Conservation (phyloP, 352 stramenopile species). For the Globisporangium paroecandrum region DNA sequence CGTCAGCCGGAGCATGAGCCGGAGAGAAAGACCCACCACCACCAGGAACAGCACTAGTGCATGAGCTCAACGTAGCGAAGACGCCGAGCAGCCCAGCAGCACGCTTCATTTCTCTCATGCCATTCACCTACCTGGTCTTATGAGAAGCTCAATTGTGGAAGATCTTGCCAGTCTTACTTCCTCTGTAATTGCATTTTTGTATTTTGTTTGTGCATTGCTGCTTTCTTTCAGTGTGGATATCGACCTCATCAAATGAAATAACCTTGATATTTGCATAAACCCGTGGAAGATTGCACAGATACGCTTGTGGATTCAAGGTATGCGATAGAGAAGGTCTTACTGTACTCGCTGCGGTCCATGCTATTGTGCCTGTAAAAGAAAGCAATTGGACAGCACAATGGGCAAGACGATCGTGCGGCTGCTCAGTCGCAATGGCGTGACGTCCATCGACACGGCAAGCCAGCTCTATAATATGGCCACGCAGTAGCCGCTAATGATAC, state of each 20-base stretch:
- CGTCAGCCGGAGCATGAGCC: no score
- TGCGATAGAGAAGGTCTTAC: background rate
- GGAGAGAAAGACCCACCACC: background rate
- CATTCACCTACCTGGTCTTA: background rate
- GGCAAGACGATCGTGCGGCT: conserved; percentile 30
- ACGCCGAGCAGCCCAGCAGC: background rate
- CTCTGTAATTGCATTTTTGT: background rate
- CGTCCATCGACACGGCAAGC: conserved; percentile 18
- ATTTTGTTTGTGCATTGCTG: background rate
- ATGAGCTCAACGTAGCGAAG: background rate
- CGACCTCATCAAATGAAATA: background rate
- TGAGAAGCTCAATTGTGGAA: no score
- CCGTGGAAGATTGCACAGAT: background rate
- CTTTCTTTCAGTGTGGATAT: no score
- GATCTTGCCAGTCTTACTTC: background rate
- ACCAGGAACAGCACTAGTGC: background rate
- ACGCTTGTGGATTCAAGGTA: background rate
- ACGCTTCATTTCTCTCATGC: background rate
- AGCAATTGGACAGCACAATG: conserved; percentile 11
- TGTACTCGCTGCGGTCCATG: background rate
- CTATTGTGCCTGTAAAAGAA: no score
- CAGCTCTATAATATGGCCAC: no score
- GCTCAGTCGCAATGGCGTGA: conserved; percentile 31
- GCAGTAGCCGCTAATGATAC: no score
- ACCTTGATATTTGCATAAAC: background rate